phyloP scores from a whole-genome alignment of 441 rosid genomes.

The Gossypium trilobum region DNA sequence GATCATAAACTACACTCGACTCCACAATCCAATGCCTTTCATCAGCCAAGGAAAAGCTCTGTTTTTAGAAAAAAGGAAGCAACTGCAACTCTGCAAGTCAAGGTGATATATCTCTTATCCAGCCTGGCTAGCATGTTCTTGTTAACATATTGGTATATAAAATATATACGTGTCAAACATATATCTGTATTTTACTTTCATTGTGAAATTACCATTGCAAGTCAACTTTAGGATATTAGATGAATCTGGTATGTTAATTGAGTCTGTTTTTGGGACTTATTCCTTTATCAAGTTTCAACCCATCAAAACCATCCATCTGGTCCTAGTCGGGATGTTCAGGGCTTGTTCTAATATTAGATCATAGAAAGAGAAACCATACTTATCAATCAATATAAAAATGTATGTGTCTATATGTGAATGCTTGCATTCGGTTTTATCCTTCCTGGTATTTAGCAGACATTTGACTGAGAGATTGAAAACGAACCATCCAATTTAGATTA shows the following conservation, averaged over 20 bases:
- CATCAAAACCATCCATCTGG: neutral
- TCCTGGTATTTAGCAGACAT: neutral
- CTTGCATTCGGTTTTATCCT: neutral
- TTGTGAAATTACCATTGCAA: neutral
- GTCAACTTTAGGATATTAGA: neutral
- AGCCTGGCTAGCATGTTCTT: neutral
- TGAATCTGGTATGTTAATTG: neutral
- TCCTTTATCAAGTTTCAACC: neutral
- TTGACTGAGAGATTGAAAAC: constrained; percentile 5
- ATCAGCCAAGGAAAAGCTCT: neutral
- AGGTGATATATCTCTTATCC: neutral
- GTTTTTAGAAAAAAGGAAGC: neutral
- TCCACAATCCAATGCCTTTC: too few relatives aligned
- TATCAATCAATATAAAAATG: neutral
- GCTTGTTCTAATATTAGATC: neutral
- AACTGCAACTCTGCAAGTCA: neutral
- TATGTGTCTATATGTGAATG: neutral
- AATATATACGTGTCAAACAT: too few relatives aligned
- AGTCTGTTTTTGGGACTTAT: neutral
- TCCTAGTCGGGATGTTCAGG: neutral
- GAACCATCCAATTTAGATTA: constrained; percentile 2
- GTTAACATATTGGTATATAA: too few relatives aligned
- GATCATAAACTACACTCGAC: neutral
- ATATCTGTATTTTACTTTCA: too few relatives aligned
- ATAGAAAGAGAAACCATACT: neutral